Evolutionary conservation across 345 rosid species (phyloP).

Genomic region (Eucalyptus paniculata): DNA sequence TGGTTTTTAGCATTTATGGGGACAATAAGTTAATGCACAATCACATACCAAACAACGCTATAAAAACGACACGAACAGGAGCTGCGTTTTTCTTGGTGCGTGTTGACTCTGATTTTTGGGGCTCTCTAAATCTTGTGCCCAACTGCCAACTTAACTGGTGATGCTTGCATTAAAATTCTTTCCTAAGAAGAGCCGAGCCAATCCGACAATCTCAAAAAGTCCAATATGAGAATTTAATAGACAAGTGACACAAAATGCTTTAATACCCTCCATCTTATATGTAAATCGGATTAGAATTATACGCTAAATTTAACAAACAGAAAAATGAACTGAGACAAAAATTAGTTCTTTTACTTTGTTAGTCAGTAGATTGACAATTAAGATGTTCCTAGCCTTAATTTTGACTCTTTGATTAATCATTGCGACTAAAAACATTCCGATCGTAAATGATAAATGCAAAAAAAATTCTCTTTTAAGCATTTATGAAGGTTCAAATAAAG

Average conservation of each 20-base stretch:
- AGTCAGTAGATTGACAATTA: neutral
- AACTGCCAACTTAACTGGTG: neutral
- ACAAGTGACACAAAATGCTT: neutral
- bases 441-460: neutral
- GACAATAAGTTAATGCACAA: neutral
- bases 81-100: neutral
- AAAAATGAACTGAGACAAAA: neutral
- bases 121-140: neutral
- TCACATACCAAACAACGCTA: neutral
- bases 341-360: neutral
- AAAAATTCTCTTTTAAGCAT: neutral
- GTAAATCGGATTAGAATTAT: accelerated
- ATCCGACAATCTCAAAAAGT: neutral
- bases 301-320: neutral
- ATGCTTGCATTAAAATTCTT: neutral
- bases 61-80: neutral
- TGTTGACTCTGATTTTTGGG: neutral
- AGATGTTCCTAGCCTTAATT: neutral
- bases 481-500: neutral
- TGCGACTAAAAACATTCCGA: neutral
- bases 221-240: neutral
- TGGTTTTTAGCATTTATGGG: neutral
- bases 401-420: neutral
- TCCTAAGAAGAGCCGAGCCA: neutral
- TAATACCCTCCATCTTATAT: accelerated